Evolutionary conservation across 2,329 filamentous ascomycete genomes (phyloP).

Genomic region (Ophiostoma perfectum): DNA sequence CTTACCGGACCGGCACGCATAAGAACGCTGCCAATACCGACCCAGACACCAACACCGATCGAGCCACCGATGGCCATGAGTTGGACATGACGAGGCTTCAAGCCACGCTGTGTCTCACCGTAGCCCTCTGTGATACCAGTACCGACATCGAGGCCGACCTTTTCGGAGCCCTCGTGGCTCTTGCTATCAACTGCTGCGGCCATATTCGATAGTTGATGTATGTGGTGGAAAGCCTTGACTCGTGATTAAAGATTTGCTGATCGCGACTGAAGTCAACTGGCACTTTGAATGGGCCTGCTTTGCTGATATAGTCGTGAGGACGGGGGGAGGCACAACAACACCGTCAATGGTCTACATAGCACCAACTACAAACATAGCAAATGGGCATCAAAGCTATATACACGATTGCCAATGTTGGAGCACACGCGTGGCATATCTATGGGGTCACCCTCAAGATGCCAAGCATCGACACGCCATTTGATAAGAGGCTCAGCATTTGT

Average conservation of each 20-base stretch:
- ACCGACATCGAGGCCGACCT: conserved; percentile 4
- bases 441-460: not conserved
- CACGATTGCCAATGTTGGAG: not conserved
- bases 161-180: conserved; percentile 11
- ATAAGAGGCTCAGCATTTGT: not conserved
- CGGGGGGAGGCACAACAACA: not conserved
- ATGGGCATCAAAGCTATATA: conserved; percentile 8
- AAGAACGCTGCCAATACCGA: conserved; percentile 54
- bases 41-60: conserved; percentile 55
- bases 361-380: not conserved
- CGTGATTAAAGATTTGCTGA: no score
- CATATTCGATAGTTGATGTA: not conserved
- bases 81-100: conserved; percentile 53
- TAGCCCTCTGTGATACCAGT: conserved; percentile 33
- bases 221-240: not conserved
- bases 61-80: conserved; percentile 55
- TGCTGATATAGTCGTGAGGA: no score
- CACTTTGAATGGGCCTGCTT: no score
- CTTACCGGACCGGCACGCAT: conserved; percentile 27
- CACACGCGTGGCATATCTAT: not conserved
- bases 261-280: no score
- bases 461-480: conserved; percentile 3
- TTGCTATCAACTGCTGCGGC: not conserved
- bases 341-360: not conserved
- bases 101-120: conserved; percentile 40